Evolutionary conservation across 1,284 basidiomycete genomes (phyloP), one percentile per base, ranked within the genome.

Genomic region (Trichosporon sp.): DNA sequence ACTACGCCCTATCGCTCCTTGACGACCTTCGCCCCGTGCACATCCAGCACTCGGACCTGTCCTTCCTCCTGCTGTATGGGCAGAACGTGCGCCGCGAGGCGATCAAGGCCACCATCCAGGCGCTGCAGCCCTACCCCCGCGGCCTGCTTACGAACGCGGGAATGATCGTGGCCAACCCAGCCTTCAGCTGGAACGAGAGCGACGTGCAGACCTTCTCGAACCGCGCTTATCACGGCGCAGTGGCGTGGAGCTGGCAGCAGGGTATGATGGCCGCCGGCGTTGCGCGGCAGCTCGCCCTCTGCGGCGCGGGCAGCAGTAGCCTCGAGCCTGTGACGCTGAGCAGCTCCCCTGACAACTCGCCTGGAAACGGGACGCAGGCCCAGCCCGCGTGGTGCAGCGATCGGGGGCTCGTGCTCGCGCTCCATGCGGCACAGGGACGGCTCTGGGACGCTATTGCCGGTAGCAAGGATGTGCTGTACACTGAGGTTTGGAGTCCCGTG

Each of bases 221-320:
- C 49, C 73, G 74, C 6, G 75, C 77, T n/a, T 83, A 83, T 69
- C 82, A 84, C 67, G 82, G 82, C 11, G 81, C 82, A 29, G 82
- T 83, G 19, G 73, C 80, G 9, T 83, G 82, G 73, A 78, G 78
- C 2, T 83, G 80, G 77, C 81, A 82, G 71, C 81, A 82, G 80
- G 79, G 34, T 6, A 73, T 82, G 21, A 83, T 83, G 82, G 81
- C 82, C 1, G 74, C 77, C 1, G 82, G 82, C 25, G 68, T 83
- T 11, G 75, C 77, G 31, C 71, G 76, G 16, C 81, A 82, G 68
- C 75, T 82, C 11, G 71, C 74, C 1, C 73, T 80, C 29, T 83
- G 82, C 68, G 72, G 71, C 1, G 21, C 66, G 69, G 58, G 61
- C 37, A 58, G 65, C 61, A 58, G 60, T 16, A 11, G 34, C 6